These are phyloP conservation scores for Carex sylvatica DNA, from an alignment of 202 grass and related monocot genomes.

Conservation along the genomic window DNA sequence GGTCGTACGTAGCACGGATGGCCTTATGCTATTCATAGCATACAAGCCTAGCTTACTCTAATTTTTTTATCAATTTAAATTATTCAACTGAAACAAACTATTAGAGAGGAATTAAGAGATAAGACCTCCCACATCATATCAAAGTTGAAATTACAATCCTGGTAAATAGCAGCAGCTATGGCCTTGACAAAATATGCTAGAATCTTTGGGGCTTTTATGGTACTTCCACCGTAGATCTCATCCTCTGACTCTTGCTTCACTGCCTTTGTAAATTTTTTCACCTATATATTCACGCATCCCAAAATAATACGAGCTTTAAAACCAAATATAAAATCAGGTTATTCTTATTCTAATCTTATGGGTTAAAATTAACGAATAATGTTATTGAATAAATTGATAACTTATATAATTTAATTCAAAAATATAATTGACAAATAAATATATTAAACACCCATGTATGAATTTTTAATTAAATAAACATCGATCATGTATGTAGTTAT, in stretches of 20 bases:
- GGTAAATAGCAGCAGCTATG: constrained; percentile 63
- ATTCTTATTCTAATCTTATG: too few relatives aligned
- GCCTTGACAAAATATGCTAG: constrained; percentile 76
- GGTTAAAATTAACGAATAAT: too few relatives aligned
- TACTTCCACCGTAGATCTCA: constrained; percentile 45
- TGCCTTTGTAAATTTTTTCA: constrained; percentile 49
- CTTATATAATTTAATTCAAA: too few relatives aligned
- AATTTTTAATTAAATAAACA: too few relatives aligned
- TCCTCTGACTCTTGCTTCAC: constrained; percentile 46
- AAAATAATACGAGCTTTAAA: constrained; percentile 1
- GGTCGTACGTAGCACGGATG: too few relatives aligned
- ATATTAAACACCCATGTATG: too few relatives aligned
- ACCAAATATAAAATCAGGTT: not conserved
- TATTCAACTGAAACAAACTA: not conserved
- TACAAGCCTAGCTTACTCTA: too few relatives aligned
- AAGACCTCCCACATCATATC: constrained; percentile 66
- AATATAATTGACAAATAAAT: too few relatives aligned
- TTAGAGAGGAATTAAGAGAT: not conserved
- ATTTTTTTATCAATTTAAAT: not conserved
- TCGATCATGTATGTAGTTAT: too few relatives aligned
- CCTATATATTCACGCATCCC: constrained; percentile 29
- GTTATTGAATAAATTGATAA: too few relatives aligned
- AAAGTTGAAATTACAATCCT: constrained; percentile 61
- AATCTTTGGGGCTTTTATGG: constrained; percentile 62
- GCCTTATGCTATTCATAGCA: too few relatives aligned